Conservation (phyloP, 2,329 filamentous ascomycete species). For the Huntiella abstrusa region DNA sequence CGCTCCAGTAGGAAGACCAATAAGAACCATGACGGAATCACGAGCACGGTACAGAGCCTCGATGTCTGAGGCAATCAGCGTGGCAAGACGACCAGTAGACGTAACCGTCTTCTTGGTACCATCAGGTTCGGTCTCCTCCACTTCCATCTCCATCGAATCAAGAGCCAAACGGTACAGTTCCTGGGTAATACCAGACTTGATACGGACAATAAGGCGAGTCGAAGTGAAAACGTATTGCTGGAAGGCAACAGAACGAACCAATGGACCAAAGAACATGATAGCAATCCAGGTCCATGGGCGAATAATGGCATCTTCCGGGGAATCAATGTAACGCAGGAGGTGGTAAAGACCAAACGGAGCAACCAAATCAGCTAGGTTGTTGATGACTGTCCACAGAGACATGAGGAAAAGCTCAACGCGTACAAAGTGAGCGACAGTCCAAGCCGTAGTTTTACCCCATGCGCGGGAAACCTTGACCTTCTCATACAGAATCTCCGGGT, state of each 20-base stretch:
- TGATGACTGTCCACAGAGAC: conserved; percentile 22
- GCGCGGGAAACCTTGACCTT: conserved; percentile 25
- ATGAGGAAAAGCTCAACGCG: conserved; percentile 25
- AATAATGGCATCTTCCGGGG: conserved; percentile 25
- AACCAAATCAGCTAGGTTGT: conserved; percentile 28
- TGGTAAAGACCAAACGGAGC: conserved; percentile 35
- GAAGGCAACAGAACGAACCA: conserved; percentile 28
- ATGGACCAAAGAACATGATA: conserved; percentile 29
- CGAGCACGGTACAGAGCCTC: conserved; percentile 33
- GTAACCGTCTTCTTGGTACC: conserved; percentile 18
- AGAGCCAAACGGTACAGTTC: conserved; percentile 38
- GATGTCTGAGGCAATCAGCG: conserved; percentile 39
- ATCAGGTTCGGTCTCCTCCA: conserved; percentile 20
- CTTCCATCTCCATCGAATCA: conserved; percentile 35
- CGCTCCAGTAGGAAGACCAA: conserved; percentile 29
- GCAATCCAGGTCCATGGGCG: conserved; percentile 34
- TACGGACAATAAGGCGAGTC: conserved; percentile 30
- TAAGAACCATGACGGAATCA: conserved; percentile 28
- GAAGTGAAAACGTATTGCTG: conserved; percentile 40
- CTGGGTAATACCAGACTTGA: conserved; percentile 37
- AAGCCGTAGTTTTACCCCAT: conserved; percentile 24
- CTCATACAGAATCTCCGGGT: conserved; percentile 28
- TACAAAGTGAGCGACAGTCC: conserved; percentile 27
- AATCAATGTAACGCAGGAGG: conserved; percentile 26
- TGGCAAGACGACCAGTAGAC: conserved; percentile 32